phyloP scores from a whole-genome alignment of 1,284 basidiomycete genomes.

The Thelephora terrestris region DNA sequence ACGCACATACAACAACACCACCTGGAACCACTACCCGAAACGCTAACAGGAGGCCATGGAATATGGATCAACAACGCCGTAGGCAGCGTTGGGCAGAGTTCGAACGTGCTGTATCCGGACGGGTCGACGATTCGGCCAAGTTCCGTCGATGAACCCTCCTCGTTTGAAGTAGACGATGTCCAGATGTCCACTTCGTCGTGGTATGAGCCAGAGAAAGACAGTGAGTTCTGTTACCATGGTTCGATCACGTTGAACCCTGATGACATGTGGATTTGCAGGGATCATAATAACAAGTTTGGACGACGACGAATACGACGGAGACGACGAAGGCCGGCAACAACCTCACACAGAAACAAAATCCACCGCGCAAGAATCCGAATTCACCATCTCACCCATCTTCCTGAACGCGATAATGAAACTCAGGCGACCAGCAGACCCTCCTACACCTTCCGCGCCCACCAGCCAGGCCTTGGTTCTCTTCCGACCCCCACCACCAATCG shows the following conservation, averaged over 20 bases:
- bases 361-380: slow-evolving; percentile 8
- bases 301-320: slow-evolving; percentile 28
- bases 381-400: slow-evolving; percentile 36
- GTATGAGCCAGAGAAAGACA: slow-evolving; percentile 62
- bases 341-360: slow-evolving; percentile 2
- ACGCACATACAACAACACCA: not conserved
- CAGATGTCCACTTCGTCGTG: slow-evolving; percentile 52
- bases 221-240: no score
- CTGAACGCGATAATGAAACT: slow-evolving; percentile 28
- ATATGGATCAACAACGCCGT: not conserved
- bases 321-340: slow-evolving; percentile 8
- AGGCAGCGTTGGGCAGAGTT: slow-evolving; percentile 7
- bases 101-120: slow-evolving; percentile 9
- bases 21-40: slow-evolving; percentile 3
- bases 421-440: slow-evolving; percentile 6
- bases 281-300: slow-evolving; percentile 57
- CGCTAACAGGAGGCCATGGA: not conserved
- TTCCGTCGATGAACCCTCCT: slow-evolving; percentile 36
- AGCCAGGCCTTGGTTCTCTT: slow-evolving; percentile 52
- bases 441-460: slow-evolving; percentile 10
- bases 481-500: slow-evolving; percentile 22
- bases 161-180: slow-evolving; percentile 30
- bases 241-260: slow-evolving; percentile 2
- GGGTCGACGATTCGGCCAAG: slow-evolving; percentile 23
- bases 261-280: slow-evolving; percentile 24